Percentiles rank a stretch among this genome's conserved stretches.
phyloP scores from a whole-genome alignment of 1,139 yeast genomes.

The Meyerozyma smithsonii region DNA sequence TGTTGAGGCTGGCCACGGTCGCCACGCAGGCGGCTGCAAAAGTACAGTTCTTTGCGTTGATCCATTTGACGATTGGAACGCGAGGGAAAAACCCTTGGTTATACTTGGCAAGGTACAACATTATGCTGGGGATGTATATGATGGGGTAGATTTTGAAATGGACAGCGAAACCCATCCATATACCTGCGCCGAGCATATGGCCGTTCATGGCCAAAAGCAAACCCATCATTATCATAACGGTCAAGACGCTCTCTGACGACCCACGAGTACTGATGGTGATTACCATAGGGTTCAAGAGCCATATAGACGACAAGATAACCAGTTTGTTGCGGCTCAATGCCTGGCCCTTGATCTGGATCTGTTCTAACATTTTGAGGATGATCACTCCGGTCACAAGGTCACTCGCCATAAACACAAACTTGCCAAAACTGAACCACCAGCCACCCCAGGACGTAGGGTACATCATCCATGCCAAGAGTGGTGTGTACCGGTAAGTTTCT shows the following conservation, averaged over 20 bases:
- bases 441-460: conserved; percentile 55
- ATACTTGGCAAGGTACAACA: conserved; percentile 23
- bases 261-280: conserved; percentile 91
- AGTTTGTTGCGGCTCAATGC: conserved; percentile 23
- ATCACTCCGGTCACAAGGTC: conserved; percentile 79
- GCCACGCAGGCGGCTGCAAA: conserved; percentile 37
- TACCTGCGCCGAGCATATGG: conserved; percentile 47
- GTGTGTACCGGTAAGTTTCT: conserved; percentile 91
- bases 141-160: conserved; percentile 92
- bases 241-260: conserved; percentile 83
- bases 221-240: conserved; percentile 67
- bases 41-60: conserved; percentile 42
- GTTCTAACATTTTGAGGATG: conserved; percentile 38
- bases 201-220: conserved; percentile 40
- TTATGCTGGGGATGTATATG: conserved; percentile 64
- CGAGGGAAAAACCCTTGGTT: conserved; percentile 18
- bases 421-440: conserved; percentile 66
- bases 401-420: conserved; percentile 66
- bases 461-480: conserved; percentile 78
- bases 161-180: conserved; percentile 69
- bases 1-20: conserved; percentile 46
- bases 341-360: conserved; percentile 12
- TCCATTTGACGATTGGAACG: conserved; percentile 28
- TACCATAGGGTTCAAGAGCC: conserved; percentile 96
- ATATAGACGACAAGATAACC: conserved; percentile 49